These are phyloP conservation scores for Sedum album DNA, from an alignment of 164 flowering plant species.

Conservation along the genomic window DNA sequence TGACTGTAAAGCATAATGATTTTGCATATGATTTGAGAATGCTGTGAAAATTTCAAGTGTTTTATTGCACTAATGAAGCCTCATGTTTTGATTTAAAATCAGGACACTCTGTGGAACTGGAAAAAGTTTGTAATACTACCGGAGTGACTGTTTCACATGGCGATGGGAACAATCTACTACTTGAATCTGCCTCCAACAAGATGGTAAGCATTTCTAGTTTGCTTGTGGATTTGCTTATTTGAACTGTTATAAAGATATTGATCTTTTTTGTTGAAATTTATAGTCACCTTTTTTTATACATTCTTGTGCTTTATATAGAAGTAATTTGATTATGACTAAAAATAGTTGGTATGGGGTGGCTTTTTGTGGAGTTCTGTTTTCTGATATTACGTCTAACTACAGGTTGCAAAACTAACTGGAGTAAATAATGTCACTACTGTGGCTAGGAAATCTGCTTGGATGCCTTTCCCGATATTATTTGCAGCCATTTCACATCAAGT, in stretches of 20 bases:
- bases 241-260: background rate
- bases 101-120: constrained; percentile 28
- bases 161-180: constrained; percentile 19
- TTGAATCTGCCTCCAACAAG: constrained; percentile 11
- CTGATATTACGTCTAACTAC: background rate
- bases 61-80: constrained; percentile 1
- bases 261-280: background rate
- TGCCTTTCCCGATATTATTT: constrained; percentile 80
- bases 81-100: constrained; percentile 16
- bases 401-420: constrained; percentile 13
- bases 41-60: background rate
- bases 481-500: constrained; percentile 53
- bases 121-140: constrained; percentile 29
- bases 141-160: constrained; percentile 28
- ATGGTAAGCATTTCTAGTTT: background rate
- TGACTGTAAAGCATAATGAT: no score
- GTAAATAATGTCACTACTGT: constrained; percentile 18
- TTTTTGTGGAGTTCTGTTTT: background rate
- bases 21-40: no score
- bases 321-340: no score
- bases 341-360: no score
- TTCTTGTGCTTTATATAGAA: no score
- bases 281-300: no score
- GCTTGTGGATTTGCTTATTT: background rate
- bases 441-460: constrained; percentile 78